phyloP scores from a whole-genome alignment of 176 grass and related monocot species.

The Coix lacrymajobi region DNA sequence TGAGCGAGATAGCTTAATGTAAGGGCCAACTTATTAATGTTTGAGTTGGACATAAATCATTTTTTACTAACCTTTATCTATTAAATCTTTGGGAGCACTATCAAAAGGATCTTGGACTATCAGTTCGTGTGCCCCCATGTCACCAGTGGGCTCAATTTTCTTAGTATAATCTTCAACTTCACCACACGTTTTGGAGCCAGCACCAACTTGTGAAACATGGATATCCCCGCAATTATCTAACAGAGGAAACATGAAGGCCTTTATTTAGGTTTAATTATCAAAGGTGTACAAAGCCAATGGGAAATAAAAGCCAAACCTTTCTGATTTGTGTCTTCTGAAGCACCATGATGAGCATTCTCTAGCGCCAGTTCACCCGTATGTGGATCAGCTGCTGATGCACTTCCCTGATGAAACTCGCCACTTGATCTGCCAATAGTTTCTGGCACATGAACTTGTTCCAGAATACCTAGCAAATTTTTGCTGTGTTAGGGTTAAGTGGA shows the following conservation, averaged over 20 bases:
- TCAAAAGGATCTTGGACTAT: slow-evolving; percentile 21
- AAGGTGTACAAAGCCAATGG: background rate
- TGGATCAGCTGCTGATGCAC: background rate
- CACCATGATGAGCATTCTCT: slow-evolving; percentile 1
- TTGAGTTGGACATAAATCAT: slow-evolving; percentile 5
- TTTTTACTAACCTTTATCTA: slow-evolving; percentile 12
- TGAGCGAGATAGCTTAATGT: slow-evolving; percentile 8
- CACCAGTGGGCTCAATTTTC: slow-evolving; percentile 13
- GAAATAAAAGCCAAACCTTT: slow-evolving; percentile 38
- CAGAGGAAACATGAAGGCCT: background rate
- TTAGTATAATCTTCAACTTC: slow-evolving; percentile 20
- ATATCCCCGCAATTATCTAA: slow-evolving; percentile 13
- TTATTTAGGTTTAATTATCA: background rate
- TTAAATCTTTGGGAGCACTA: slow-evolving; percentile 18
- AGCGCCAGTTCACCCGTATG: slow-evolving; percentile 15
- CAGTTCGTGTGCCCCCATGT: slow-evolving; percentile 6
- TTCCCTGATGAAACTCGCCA: slow-evolving; percentile 6
- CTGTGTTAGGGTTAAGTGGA: background rate
- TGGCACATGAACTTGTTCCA: background rate
- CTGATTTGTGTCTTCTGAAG: slow-evolving; percentile 22
- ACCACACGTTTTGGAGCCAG: slow-evolving; percentile 21
- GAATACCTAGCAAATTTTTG: slow-evolving; percentile 11
- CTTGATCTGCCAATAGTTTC: slow-evolving; percentile 4
- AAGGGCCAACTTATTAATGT: slow-evolving; percentile 6
- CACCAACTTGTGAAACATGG: slow-evolving; percentile 13